phyloP scores from a whole-genome alignment of 2,329 filamentous ascomycete genomes.

The Microascus cirrosus region DNA sequence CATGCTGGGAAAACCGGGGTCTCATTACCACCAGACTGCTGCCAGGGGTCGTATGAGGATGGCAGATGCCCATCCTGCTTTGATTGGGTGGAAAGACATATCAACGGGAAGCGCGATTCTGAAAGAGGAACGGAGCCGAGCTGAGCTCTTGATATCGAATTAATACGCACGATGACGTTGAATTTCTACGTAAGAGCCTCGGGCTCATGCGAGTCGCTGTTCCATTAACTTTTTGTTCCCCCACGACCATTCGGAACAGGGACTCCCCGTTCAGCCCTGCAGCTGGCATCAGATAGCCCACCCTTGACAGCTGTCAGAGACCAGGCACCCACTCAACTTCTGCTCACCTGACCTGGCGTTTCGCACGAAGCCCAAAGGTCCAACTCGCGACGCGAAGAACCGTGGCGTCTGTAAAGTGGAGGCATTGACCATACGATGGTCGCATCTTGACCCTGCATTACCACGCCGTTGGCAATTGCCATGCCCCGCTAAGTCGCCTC shows the following conservation, averaged over 20 bases:
- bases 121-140: not conserved
- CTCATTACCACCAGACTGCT: not conserved
- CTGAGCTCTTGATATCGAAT: not conserved
- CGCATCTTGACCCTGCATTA: not conserved
- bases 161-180: too few species aligned
- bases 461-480: not conserved
- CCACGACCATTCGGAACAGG: not conserved
- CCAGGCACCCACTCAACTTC: not conserved
- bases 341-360: slow-evolving; percentile 2
- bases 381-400: not conserved
- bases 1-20: not conserved
- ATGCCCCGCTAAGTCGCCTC: not conserved
- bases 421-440: not conserved
- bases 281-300: not conserved
- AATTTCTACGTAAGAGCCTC: too few species aligned
- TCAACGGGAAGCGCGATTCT: not conserved
- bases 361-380: not conserved
- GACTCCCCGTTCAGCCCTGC: not conserved
- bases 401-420: not conserved
- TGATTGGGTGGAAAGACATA: not conserved
- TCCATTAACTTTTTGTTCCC: too few species aligned
- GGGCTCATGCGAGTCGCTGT: too few species aligned
- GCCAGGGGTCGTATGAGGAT: not conserved
- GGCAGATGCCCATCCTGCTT: not conserved
- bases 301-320: not conserved